A percentile compares a stretch with the other conserved stretches of the same genome.
Evolutionary conservation across 805 yeast species (phyloP).

Genomic region (Soucietia sequanensis): DNA sequence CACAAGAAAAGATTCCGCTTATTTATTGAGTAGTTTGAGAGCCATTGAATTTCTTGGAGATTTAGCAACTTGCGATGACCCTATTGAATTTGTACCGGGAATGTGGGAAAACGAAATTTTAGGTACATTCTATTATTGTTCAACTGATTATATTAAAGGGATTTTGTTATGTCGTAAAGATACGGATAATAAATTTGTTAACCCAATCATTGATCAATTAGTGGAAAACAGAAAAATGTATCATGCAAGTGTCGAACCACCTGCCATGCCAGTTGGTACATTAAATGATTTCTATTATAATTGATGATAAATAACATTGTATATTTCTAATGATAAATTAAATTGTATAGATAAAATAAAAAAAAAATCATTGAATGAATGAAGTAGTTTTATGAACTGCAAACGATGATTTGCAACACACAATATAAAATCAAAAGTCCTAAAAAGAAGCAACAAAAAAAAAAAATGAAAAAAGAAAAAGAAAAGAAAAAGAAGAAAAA

Average conservation of each 20-base stretch:
- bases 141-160: conserved; percentile 64
- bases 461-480: too few species aligned
- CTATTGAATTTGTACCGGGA: conserved; percentile 31
- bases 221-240: conserved; percentile 27
- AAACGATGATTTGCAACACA: too few species aligned
- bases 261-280: conserved; percentile 28
- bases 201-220: conserved; percentile 25
- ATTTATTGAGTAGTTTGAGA: conserved; percentile 37
- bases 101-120: conserved; percentile 61
- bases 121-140: conserved; percentile 71
- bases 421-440: too few species aligned
- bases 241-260: conserved; percentile 34
- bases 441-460: too few species aligned
- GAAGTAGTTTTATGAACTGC: too few species aligned
- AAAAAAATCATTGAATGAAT: too few species aligned
- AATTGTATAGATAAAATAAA: neutral
- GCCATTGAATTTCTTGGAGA: conserved; percentile 42
- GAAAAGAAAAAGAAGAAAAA: too few species aligned
- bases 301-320: conserved; percentile 3
- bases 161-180: conserved; percentile 55
- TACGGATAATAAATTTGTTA: conserved; percentile 30
- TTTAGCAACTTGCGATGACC: conserved; percentile 38
- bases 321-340: neutral
- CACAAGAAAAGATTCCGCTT: conserved; percentile 39
- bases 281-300: conserved; percentile 31